phyloP scores from a whole-genome alignment of 352 stramenopile genomes.

The Thalassiosira hispida region DNA sequence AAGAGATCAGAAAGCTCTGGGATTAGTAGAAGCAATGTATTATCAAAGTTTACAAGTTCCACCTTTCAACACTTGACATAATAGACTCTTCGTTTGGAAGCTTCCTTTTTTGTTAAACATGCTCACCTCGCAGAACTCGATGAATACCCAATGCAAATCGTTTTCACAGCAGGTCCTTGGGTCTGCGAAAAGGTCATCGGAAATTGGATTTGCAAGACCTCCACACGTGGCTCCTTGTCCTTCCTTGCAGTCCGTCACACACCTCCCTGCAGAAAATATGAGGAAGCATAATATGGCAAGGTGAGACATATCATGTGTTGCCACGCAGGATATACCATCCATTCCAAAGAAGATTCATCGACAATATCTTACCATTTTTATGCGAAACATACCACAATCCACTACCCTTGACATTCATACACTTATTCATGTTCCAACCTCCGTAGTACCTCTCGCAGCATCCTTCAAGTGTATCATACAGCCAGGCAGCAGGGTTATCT shows the following conservation, averaged over 20 bases:
- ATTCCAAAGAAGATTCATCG: too few relatives aligned
- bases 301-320: too few relatives aligned
- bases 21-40: too few relatives aligned
- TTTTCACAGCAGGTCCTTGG: slow-evolving; percentile 17
- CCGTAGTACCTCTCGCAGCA: slow-evolving; percentile 10
- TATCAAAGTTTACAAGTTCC: too few relatives aligned
- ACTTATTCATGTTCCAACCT: slow-evolving; percentile 13
- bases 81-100: too few relatives aligned
- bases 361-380: background rate
- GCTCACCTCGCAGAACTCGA: slow-evolving; percentile 23
- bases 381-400: background rate
- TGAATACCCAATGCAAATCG: background rate
- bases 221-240: slow-evolving; percentile 7
- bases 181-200: slow-evolving; percentile 5
- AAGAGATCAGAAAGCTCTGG: too few relatives aligned
- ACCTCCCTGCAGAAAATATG: too few relatives aligned
- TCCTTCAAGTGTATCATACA: background rate
- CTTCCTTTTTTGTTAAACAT: too few relatives aligned
- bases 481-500: background rate
- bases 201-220: slow-evolving; percentile 14
- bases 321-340: too few relatives aligned
- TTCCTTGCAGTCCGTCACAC: background rate
- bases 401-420: background rate
- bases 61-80: too few relatives aligned
- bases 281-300: too few relatives aligned